A percentile compares a stretch with the other conserved stretches of the same genome.
Conservation (phyloP, 257 asterid species). For the Plantago major region DNA sequence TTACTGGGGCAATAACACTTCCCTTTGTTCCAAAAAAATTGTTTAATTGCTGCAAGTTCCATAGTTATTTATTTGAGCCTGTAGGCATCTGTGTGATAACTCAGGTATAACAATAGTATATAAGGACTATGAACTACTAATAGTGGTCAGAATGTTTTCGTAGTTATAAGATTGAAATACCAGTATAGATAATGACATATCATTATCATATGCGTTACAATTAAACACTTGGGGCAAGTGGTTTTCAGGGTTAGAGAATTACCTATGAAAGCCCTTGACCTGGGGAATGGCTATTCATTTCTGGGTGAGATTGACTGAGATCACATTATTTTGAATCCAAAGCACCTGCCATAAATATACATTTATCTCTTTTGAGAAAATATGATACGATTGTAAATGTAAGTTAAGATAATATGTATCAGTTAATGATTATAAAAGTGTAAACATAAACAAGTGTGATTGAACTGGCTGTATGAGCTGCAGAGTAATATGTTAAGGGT, state of each 20-base stretch:
- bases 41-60: neutral
- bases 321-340: neutral
- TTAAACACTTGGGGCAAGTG: neutral
- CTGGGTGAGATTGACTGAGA: neutral
- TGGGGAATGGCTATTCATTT: neutral
- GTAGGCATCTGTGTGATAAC: neutral
- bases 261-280: neutral
- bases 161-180: neutral
- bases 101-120: neutral
- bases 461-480: slow-evolving; percentile 2
- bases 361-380: too few relatives aligned
- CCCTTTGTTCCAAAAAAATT: too few relatives aligned
- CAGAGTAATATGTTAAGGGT: too few relatives aligned
- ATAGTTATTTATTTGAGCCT: neutral
- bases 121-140: neutral
- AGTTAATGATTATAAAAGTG: neutral
- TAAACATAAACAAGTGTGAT: neutral
- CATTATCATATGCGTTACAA: too few relatives aligned
- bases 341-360: neutral
- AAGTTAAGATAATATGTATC: neutral
- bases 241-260: neutral
- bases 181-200: too few relatives aligned
- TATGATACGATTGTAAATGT: too few relatives aligned
- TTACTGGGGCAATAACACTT: too few relatives aligned
- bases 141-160: neutral